Conservation (phyloP, 129 eudicot genomes). For the Glebionis coronaria region DNA sequence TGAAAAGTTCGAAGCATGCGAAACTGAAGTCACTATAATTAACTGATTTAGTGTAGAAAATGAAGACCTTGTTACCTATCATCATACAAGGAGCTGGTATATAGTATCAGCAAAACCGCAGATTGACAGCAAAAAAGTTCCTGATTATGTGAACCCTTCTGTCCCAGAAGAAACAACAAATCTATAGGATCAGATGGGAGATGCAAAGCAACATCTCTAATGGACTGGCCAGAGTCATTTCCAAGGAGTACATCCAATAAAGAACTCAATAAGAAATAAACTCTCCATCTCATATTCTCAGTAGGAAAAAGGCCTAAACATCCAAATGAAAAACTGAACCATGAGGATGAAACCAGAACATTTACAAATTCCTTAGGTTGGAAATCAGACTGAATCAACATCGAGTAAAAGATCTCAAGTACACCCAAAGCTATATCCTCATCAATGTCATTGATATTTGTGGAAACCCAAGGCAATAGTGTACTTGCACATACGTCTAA, state of each 20-base stretch:
- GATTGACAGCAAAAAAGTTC: slow-evolving; percentile 63
- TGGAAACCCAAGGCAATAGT: slow-evolving; percentile 77
- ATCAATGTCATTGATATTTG: slow-evolving; percentile 49
- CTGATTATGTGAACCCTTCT: slow-evolving; percentile 56
- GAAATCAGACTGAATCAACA: slow-evolving; percentile 49
- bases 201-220: slow-evolving; percentile 68
- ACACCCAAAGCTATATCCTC: slow-evolving; percentile 74
- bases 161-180: slow-evolving; percentile 76
- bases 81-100: slow-evolving; percentile 67
- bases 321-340: slow-evolving; percentile 77
- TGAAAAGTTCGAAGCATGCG: slow-evolving; percentile 4
- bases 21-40: background rate
- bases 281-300: slow-evolving; percentile 73
- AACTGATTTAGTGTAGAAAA: slow-evolving; percentile 13
- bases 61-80: slow-evolving; percentile 58
- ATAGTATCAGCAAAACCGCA: slow-evolving; percentile 70
- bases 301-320: slow-evolving; percentile 84
- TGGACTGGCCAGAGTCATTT: slow-evolving; percentile 57
- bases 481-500: slow-evolving; percentile 57
- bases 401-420: slow-evolving; percentile 62
- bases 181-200: slow-evolving; percentile 90
- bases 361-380: slow-evolving; percentile 49
- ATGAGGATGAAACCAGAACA: slow-evolving; percentile 59
- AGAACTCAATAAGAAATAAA: slow-evolving; percentile 71
- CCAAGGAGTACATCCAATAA: slow-evolving; percentile 65